These are phyloP conservation scores for Coffea eugenioides DNA, from an alignment of 257 asterid species.

Conservation along the genomic window DNA sequence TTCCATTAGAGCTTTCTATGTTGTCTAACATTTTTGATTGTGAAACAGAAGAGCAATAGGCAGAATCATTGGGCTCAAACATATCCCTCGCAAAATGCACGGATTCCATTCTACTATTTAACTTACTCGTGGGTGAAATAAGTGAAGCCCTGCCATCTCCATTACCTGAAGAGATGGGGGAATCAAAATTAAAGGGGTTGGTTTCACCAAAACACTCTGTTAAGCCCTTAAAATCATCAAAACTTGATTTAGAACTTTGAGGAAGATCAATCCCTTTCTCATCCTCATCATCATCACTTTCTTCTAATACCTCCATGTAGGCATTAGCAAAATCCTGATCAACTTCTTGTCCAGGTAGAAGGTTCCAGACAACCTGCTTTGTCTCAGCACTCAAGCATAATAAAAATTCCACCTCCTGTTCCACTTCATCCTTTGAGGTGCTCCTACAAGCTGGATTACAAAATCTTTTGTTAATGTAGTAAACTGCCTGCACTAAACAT, in stretches of 20 bases:
- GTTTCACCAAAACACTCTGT: conserved; percentile 70
- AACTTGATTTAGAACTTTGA: conserved; percentile 22
- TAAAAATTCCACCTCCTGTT: conserved; percentile 57
- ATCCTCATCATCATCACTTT: conserved; percentile 36
- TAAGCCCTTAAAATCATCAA: conserved; percentile 25
- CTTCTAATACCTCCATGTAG: conserved; percentile 54
- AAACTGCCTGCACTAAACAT: conserved; percentile 39
- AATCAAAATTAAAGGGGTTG: conserved; percentile 23
- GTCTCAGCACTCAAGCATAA: conserved; percentile 71
- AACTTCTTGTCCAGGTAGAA: conserved; percentile 45
- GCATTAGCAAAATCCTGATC: conserved; percentile 67
- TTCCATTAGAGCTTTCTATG: conserved; percentile 10
- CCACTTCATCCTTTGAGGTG: conserved; percentile 43
- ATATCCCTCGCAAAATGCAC: conserved; percentile 24
- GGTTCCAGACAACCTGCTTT: conserved; percentile 63
- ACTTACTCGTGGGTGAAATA: conserved; percentile 26
- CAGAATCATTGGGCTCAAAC: conserved; percentile 17
- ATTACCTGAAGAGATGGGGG: conserved; percentile 27
- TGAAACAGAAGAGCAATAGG: conserved; percentile 17
- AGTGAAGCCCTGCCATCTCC: conserved; percentile 25
- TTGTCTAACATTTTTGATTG: conserved; percentile 32
- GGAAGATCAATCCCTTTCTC: conserved; percentile 21
- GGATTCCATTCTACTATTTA: conserved; percentile 28
- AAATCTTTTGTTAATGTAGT: conserved; percentile 45
- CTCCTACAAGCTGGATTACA: conserved; percentile 20